Conservation (phyloP, 2,329 filamentous ascomycete genomes). For the Verticillium nubilum region DNA sequence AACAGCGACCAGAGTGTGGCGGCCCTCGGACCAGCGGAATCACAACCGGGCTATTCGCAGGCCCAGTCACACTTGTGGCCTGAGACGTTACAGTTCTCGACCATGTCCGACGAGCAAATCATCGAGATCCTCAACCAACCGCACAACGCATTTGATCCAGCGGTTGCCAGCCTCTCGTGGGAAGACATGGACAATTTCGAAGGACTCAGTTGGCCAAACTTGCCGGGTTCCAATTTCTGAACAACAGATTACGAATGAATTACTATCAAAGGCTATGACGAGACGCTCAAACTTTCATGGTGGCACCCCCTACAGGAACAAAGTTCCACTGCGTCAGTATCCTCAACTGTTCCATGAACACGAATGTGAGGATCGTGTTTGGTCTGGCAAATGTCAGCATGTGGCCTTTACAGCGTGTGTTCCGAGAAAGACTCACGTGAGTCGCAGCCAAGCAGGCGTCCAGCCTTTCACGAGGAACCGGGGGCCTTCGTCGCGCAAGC, state of each 20-base stretch:
- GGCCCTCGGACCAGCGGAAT: conserved; percentile 12
- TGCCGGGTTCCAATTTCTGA: conserved; percentile 32
- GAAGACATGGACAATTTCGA: conserved; percentile 55
- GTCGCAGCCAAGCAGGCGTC: conserved; percentile 37
- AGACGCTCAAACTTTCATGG: conserved; percentile 6
- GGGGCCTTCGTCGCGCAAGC: conserved; percentile 30
- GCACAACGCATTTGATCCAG: conserved; percentile 51
- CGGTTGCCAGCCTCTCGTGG: conserved; percentile 50
- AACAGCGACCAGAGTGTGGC: neutral
- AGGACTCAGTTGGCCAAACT: conserved; percentile 46
- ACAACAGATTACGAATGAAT: neutral
- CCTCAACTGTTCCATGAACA: conserved; percentile 39
- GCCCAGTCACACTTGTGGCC: conserved; percentile 29
- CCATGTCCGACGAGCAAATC: conserved; percentile 67
- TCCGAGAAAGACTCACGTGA: conserved; percentile 27
- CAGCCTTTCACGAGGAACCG: conserved; percentile 40
- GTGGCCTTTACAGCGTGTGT: neutral
- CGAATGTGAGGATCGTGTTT: conserved; percentile 38
- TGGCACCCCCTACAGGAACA: neutral
- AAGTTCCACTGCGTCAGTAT: conserved; percentile 18
- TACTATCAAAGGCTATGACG: neutral
- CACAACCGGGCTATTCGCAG: conserved; percentile 20
- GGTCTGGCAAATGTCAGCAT: conserved; percentile 23
- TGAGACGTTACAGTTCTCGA: conserved; percentile 56
- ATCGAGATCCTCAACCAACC: conserved; percentile 60